A percentile compares a stretch with the other conserved stretches of the same genome.
Conservation (phyloP, 768 basidiomycete genomes). For the Leucosporidium scottii region DNA sequence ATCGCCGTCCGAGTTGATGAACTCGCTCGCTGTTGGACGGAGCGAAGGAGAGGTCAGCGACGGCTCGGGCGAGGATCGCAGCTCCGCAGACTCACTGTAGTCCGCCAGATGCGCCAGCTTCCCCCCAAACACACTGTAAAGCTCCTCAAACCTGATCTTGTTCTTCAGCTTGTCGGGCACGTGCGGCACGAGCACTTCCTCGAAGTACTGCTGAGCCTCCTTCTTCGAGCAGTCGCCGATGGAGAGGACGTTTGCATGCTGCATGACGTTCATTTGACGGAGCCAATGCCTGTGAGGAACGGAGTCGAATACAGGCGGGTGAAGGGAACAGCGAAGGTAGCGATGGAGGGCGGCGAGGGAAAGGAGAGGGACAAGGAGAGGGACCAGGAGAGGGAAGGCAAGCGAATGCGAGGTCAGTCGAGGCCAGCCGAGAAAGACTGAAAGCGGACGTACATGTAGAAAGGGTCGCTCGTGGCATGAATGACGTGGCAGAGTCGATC, state of each 20-base stretch:
- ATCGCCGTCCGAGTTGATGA: conserved; percentile 58
- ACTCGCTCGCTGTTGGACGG: conserved; percentile 46
- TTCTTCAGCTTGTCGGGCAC: conserved; percentile 59
- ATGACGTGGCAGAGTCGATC: conserved; percentile 23
- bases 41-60: background rate
- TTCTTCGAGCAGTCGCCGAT: conserved; percentile 70
- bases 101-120: conserved; percentile 78
- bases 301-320: too few relatives aligned
- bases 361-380: too few relatives aligned
- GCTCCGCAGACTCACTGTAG: conserved; percentile 61
- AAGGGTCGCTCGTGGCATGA: conserved; percentile 21
- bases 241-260: conserved; percentile 56
- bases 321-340: too few relatives aligned
- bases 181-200: conserved; percentile 57
- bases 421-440: too few relatives aligned
- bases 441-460: conserved; percentile 18
- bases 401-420: too few relatives aligned
- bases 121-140: conserved; percentile 75
- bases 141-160: conserved; percentile 59
- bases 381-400: too few relatives aligned
- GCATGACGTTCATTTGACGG: conserved; percentile 59
- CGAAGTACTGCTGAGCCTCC: conserved; percentile 62
- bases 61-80: conserved; percentile 46
- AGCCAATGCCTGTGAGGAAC: conserved; percentile 49
- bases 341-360: background rate